These are phyloP conservation scores for Hysterangium stoloniferum DNA, from an alignment of 768 basidiomycete species.

Conservation along the genomic window DNA sequence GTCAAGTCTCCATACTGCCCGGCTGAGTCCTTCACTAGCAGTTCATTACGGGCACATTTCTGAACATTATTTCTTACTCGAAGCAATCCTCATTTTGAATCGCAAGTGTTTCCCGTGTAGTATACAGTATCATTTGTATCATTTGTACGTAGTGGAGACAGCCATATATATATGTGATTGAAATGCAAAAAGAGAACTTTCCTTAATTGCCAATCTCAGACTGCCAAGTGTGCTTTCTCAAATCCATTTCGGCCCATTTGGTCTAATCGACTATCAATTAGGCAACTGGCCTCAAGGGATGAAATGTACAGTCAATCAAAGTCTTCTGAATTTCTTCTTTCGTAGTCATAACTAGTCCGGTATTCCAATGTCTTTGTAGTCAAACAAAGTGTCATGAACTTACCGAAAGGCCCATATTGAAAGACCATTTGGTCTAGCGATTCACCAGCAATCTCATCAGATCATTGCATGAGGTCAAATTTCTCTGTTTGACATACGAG, in stretches of 20 bases:
- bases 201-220: slow-evolving; percentile 54
- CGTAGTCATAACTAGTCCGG: slow-evolving; percentile 63
- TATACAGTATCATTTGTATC: not conserved
- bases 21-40: slow-evolving; percentile 51
- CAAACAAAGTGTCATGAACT: slow-evolving; percentile 1
- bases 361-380: too few species aligned
- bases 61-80: slow-evolving; percentile 22
- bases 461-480: not conserved
- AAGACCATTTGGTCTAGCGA: slow-evolving; percentile 84
- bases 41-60: slow-evolving; percentile 61
- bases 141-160: too few species aligned
- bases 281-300: not conserved
- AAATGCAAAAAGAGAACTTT: not conserved
- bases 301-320: slow-evolving; percentile 67
- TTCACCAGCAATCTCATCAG: slow-evolving; percentile 65
- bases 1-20: slow-evolving; percentile 98
- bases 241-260: slow-evolving; percentile 79
- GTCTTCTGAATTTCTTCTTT: slow-evolving; percentile 76
- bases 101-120: not conserved
- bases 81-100: not conserved
- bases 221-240: slow-evolving; percentile 84
- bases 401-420: slow-evolving; percentile 70
- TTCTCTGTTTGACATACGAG: slow-evolving; percentile 43
- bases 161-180: too few species aligned
- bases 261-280: slow-evolving; percentile 34